A percentile compares a stretch with the other conserved stretches of the same genome.
Conservation (phyloP, 106 monocot genomes). For the Dioscorea alata region DNA sequence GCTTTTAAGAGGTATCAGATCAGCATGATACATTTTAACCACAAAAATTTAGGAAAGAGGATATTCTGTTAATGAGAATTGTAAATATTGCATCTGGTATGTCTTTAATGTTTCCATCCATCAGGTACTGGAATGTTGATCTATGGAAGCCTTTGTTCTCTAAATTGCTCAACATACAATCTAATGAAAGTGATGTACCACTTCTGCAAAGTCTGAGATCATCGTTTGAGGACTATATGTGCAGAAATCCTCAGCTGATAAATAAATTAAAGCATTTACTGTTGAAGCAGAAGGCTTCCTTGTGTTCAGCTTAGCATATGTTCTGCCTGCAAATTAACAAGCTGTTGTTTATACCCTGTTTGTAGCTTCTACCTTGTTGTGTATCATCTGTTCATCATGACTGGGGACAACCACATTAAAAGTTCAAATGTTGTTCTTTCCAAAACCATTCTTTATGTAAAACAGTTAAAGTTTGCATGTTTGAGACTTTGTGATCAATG, state of each 20-base stretch:
- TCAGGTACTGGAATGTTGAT: slow-evolving; percentile 87
- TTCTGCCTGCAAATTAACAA: background rate
- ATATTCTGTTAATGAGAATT: too few relatives aligned
- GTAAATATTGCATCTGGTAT: too few relatives aligned
- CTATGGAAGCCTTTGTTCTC: slow-evolving; percentile 80
- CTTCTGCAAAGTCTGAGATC: slow-evolving; percentile 51
- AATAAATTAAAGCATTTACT: slow-evolving; percentile 47
- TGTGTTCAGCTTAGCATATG: slow-evolving; percentile 52
- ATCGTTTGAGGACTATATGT: slow-evolving; percentile 64
- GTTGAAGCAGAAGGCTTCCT: slow-evolving; percentile 65
- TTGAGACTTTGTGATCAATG: too few relatives aligned
- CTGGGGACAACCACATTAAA: too few relatives aligned
- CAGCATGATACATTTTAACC: too few relatives aligned
- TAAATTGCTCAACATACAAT: slow-evolving; percentile 51
- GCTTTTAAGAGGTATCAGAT: slow-evolving; percentile 66
- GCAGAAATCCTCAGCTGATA: slow-evolving; percentile 38
- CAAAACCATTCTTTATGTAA: too few relatives aligned
- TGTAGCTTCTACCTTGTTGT: too few relatives aligned
- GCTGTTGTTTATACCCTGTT: too few relatives aligned
- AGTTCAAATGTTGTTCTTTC: too few relatives aligned
- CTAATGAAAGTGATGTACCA: slow-evolving; percentile 49
- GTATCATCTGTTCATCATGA: too few relatives aligned
- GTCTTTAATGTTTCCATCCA: background rate
- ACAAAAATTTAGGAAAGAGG: too few relatives aligned
- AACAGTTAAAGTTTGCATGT: too few relatives aligned